Evolutionary conservation across 257 asterid genomes (phyloP).

Genomic region (Salvia hispanica): DNA sequence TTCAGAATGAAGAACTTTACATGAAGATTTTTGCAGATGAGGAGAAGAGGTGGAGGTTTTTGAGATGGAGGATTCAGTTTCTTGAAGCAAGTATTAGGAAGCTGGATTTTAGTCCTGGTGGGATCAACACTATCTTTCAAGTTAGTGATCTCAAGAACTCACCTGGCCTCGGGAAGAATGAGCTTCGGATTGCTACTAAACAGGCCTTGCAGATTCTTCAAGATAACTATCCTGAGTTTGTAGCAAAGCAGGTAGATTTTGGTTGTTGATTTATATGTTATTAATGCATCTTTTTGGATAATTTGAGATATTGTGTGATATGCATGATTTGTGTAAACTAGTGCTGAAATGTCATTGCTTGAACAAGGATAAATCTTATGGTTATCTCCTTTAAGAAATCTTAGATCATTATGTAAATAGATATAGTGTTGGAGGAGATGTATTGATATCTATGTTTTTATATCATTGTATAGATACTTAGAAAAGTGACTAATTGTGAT

Average conservation of each 20-base stretch:
- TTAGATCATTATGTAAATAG: not conserved
- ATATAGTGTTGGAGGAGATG: not conserved
- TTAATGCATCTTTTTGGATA: not conserved
- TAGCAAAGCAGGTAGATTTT: constrained; percentile 67
- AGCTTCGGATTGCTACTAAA: constrained; percentile 64
- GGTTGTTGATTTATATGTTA: constrained; percentile 1
- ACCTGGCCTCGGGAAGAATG: constrained; percentile 72
- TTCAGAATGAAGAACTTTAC: constrained; percentile 61
- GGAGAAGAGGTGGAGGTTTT: constrained; percentile 49
- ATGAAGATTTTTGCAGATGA: constrained; percentile 51
- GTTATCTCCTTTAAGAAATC: not conserved
- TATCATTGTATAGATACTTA: not conserved
- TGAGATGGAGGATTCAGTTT: constrained; percentile 70
- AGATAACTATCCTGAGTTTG: constrained; percentile 89
- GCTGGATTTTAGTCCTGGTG: constrained; percentile 67
- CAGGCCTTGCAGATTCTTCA: constrained; percentile 76
- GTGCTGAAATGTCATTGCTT: not conserved
- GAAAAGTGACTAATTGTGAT: not conserved
- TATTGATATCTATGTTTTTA: not conserved
- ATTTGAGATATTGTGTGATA: too few relatives aligned
- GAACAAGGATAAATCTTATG: not conserved
- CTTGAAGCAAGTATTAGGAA: constrained; percentile 58
- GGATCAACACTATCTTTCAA: constrained; percentile 70
- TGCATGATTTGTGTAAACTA: not conserved
- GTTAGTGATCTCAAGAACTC: constrained; percentile 79